Base-by-base conservation (phyloP, 352 stramenopile genomes). In the Globisporangium paddicum region DNA sequence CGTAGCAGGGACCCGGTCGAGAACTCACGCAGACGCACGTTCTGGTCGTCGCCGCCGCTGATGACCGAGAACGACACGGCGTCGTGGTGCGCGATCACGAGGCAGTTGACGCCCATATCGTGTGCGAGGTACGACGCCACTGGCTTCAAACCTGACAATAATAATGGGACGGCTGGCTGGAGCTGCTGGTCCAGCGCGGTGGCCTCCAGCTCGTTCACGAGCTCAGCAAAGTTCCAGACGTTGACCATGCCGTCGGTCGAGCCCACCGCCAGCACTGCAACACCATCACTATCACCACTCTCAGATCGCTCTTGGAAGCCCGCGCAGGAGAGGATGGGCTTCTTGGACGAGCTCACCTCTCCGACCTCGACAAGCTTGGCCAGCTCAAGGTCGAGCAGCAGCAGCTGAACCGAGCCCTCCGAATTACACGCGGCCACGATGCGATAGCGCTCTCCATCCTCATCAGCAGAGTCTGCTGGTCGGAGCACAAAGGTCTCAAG, bases 41-140 rank as follows among this genome's bases (percentile, higher is more conserved):
- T 87, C 53, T 96, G 86, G 56, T 96, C 85, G 55, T 96, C 86
- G 32, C 86, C 86, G 25, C 84, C 85, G 40, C 78, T 96, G 57
- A 94, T 56, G 40, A 96, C 62, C n/a, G 69, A 55, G 37, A 94
- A 77, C 48, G 72, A 53, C 13, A 34, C 48, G 19, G 52, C 59
- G n/a, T 61, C 63, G 11, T 55, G 49, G 18, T 55, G 68, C 7
- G 71, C 63, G 19, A 75, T 58, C 23, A 71, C 55, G 37, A 93
- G 63, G 61, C 78, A 91, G 49, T 96, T 96, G 30, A 72, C 67
- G 42, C 86, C 86, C 82, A 96, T 93, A 60, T 93, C 85, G 46
- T 96, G 86, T 0, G 80, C 86, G 30, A 89, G 55, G 60, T 93
- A 95, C 49, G 65, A 77, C 28, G 67, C 71, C 53, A 58, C 71